A percentile compares a stretch with the other conserved stretches of the same genome.
These are phyloP conservation scores for Rubia balearica DNA, from an alignment of 305 asterid species.

Conservation along the genomic window DNA sequence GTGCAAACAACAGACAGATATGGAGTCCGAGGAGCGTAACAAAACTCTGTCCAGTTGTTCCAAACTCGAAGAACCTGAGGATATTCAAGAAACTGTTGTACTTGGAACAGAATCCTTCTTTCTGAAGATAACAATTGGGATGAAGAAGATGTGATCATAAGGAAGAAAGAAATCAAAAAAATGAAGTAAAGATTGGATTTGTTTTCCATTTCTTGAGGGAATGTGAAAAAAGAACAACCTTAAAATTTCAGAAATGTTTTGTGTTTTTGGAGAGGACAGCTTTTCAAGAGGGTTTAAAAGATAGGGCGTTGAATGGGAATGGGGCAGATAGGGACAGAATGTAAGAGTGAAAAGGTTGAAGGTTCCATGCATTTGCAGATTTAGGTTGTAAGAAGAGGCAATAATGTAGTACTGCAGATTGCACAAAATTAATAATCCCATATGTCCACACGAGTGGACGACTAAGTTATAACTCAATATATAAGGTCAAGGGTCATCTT, in stretches of 20 bases:
- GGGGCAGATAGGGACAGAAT: constrained; percentile 27
- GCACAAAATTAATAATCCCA: constrained; percentile 17
- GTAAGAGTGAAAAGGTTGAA: constrained; percentile 18
- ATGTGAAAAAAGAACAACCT: not conserved
- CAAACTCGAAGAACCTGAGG: constrained; percentile 65
- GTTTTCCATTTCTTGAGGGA: constrained; percentile 7
- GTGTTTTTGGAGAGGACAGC: constrained; percentile 5
- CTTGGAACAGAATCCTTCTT: constrained; percentile 52
- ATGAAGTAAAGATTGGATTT: constrained; percentile 20
- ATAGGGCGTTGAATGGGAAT: constrained; percentile 21
- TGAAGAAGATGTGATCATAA: constrained; percentile 17
- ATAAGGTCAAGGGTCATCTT: too few species aligned
- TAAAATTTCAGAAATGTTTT: constrained; percentile 1
- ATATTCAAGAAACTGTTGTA: constrained; percentile 66
- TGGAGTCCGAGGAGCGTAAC: constrained; percentile 48
- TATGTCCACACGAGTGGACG: too few species aligned
- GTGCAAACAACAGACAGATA: constrained; percentile 59
- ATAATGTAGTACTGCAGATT: not conserved
- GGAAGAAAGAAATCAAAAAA: constrained; percentile 24
- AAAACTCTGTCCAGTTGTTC: constrained; percentile 83
- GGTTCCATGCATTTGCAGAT: constrained; percentile 26
- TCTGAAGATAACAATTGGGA: constrained; percentile 53
- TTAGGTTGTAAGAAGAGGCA: constrained; percentile 11
- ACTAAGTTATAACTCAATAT: too few species aligned
- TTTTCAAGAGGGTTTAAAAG: not conserved